Evolutionary conservation across 2,329 filamentous ascomycete species (phyloP), one percentile per base, ranked within the genome.

Genomic region (Elsinoe arachidis): DNA sequence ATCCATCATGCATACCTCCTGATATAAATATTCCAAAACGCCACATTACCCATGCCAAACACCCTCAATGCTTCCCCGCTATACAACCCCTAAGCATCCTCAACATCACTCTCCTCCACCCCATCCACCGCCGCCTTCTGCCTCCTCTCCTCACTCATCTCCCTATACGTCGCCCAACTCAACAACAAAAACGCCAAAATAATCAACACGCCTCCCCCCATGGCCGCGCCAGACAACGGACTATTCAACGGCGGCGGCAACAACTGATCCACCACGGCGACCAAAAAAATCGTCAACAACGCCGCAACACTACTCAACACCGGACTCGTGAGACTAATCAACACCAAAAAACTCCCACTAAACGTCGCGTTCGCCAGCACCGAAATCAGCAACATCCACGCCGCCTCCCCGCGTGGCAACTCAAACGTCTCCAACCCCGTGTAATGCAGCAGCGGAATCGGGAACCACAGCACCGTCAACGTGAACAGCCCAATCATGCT

Each of bases 211-310:
- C 93, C 92, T n/a, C 93, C 93, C 0, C 83, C 67, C 11, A 97
- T 78, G 2, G 92, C 88, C 0, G 90, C 87, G 3, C 78, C 74
- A 54, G 85, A 87, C 17, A 96, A 76, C 0, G 87, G 82, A 64
- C 86, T 79, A 52, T 92, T 89, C n/a, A 78, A 67, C 2, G 76
- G 76, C 3, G 74, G 74, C 0, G 89, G 95, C 43, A 91, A 77
- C 58, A 91, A 69, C 84, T 93, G 95, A 72, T 99, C 93, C 57
- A 88, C 88, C 30, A 97, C 76, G 0, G 92, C 93, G 5, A 99
- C 93, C 60, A 97, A 83, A 78, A 99, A 97, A 63, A 99, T 99
- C 19, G 93, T 99, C 47, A 99, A 78, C 5, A 99, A 81, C 2
- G 92, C 90, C 0, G 93, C 93, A 10, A 99, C 93, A 15, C 88